Conservation (phyloP, 345 rosid genomes). For the Kernera saxatilis region DNA sequence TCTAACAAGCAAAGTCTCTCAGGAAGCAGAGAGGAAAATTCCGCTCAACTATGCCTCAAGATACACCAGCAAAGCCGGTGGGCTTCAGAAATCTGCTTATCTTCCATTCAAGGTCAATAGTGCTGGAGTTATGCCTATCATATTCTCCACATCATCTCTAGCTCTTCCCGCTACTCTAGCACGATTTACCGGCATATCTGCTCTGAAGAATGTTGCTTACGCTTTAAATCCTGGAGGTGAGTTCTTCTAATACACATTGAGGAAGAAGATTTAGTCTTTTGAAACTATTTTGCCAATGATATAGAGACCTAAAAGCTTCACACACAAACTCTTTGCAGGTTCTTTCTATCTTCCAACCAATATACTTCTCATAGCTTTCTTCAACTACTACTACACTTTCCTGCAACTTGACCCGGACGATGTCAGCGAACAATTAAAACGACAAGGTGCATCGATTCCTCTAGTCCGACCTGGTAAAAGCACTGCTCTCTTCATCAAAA, state of each 20-base stretch:
- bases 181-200: conserved; percentile 81
- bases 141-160: conserved; percentile 91
- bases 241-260: background rate
- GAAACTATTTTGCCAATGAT: background rate
- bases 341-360: conserved; percentile 89
- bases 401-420: conserved; percentile 97
- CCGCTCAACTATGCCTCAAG: conserved; percentile 97
- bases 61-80: conserved; percentile 69
- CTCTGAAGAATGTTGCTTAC: conserved; percentile 72
- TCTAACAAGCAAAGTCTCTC: conserved; percentile 39
- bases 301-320: background rate
- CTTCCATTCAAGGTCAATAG: conserved; percentile 97
- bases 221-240: conserved; percentile 92
- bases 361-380: conserved; percentile 88
- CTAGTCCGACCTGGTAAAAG: conserved; percentile 93
- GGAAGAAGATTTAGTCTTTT: background rate
- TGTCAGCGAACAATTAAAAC: conserved; percentile 95
- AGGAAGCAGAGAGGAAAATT: conserved; percentile 99
- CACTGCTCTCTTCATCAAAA: conserved; percentile 78
- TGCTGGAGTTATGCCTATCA: conserved; percentile 97
- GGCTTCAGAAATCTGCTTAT: conserved; percentile 90
- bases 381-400: conserved; percentile 97
- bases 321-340: conserved; percentile 46
- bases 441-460: conserved; percentile 97
- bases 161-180: conserved; percentile 96